Base-by-base conservation (phyloP, 2,329 filamentous ascomycete genomes). In the Cryphonectria carpinicola region DNA sequence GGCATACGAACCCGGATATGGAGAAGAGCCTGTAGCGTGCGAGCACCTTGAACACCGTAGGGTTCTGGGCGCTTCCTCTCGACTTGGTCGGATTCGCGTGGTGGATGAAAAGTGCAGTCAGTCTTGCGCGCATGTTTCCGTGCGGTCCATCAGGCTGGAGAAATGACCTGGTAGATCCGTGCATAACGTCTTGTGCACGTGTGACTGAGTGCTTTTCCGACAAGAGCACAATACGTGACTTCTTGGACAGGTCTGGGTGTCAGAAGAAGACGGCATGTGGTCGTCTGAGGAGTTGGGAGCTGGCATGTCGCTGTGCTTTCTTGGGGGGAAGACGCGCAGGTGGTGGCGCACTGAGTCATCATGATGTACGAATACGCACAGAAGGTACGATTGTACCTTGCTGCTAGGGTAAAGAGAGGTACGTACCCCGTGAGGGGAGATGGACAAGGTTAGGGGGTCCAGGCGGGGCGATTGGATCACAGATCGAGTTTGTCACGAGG, bases 381-480 rank as follows among this genome's bases (percentile, higher is more conserved):
- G 25, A 28, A 28, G 52, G 46, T 22, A 49, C 46, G 46, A 49
- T 22, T 49, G 46, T n/a, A 49, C 46, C 46, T n/a, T 49, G 8
- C 22, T 19, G 22, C 56, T 19, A 35, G 4, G 56, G 28, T 37
- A 39, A 11, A 39, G 37, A 14, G n/a, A 13, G 61, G 22, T 39
- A 62, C 35, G 58, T 39, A 61, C 37, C 58, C 56, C 25, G 11
- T 35, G 19, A 41, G 11, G 35, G 32, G 3, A 14, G 60, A 41
- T 49, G 46, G 61, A 52, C 63, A 19, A 65, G 63, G 25, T 37
- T 65, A 11, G 41, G 63, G n/a, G 63, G 14, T 11, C 41, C 63
- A 52, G 19, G 63, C 63, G 63, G 63, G 63, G 43, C 63, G 63
- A 46, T 52, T 32, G 63, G 25, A n/a, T 49, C 41, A 37, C 28